phyloP scores from a whole-genome alignment of 83 land plant genomes.

The Picea engelmannii region DNA sequence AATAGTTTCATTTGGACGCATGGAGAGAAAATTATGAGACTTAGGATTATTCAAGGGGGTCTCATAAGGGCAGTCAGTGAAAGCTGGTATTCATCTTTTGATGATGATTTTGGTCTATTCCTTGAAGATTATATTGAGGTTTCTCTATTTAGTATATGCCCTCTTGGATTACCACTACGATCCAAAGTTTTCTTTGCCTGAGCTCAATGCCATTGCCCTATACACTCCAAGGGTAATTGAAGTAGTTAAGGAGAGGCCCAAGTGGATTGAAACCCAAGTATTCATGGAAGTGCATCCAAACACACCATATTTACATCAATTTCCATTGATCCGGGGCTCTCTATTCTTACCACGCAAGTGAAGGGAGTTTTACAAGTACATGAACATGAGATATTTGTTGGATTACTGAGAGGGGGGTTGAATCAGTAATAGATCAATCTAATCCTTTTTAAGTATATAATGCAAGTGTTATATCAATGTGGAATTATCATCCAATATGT shows the following conservation, averaged over 20 bases:
- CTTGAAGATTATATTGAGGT: slow-evolving; percentile 56
- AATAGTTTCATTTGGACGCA: slow-evolving; percentile 38
- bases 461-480: no score
- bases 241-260: slow-evolving; percentile 52
- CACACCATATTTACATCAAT: slow-evolving; percentile 51
- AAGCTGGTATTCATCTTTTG: slow-evolving; percentile 52
- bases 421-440: no score
- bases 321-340: slow-evolving; percentile 52
- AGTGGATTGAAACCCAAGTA: slow-evolving; percentile 47
- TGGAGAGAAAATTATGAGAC: slow-evolving; percentile 32
- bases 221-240: slow-evolving; percentile 53
- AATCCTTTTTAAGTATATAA: no score
- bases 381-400: slow-evolving; percentile 48
- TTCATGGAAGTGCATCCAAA: slow-evolving; percentile 44
- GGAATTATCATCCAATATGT: no score
- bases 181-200: slow-evolving; percentile 28
- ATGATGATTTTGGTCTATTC: slow-evolving; percentile 44
- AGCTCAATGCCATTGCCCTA: slow-evolving; percentile 48
- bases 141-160: slow-evolving; percentile 45
- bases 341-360: slow-evolving; percentile 53
- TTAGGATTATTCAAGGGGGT: slow-evolving; percentile 42
- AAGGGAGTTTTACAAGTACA: slow-evolving; percentile 61
- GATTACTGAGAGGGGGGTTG: no score
- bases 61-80: slow-evolving; percentile 54
- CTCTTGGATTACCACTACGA: slow-evolving; percentile 38